Evolutionary conservation across 2,329 filamentous ascomycete genomes (phyloP).

Genomic region (Trichophyton benhamiae): DNA sequence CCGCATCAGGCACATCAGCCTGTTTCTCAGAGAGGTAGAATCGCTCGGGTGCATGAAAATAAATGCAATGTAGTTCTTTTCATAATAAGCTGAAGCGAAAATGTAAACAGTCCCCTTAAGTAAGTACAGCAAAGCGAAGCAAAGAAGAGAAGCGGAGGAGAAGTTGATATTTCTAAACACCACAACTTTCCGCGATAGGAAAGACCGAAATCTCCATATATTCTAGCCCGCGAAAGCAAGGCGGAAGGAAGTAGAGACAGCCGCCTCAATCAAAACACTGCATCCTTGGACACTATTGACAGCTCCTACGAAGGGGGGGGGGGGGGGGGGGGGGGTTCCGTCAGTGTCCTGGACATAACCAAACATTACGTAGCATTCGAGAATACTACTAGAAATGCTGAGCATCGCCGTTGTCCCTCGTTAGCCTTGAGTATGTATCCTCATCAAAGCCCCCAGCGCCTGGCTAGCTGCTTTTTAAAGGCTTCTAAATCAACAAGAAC

Average conservation of each 20-base stretch:
- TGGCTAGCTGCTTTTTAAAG: neutral
- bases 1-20: neutral
- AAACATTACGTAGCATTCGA: neutral
- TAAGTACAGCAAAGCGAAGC: too few relatives aligned
- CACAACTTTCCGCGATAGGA: neutral
- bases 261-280: too few relatives aligned
- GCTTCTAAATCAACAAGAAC: neutral
- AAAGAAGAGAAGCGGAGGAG: neutral
- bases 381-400: neutral
- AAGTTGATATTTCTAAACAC: neutral
- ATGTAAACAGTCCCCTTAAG: too few relatives aligned
- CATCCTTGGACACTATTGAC: too few relatives aligned
- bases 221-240: neutral
- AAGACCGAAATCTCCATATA: neutral
- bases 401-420: neutral
- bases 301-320: too few relatives aligned
- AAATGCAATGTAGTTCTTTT: too few relatives aligned
- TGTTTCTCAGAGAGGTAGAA: too few relatives aligned
- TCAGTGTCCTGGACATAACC: too few relatives aligned
- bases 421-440: neutral
- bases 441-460: neutral
- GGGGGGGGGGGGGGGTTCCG: too few relatives aligned
- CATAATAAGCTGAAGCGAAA: too few relatives aligned
- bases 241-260: neutral
- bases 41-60: too few relatives aligned